Evolutionary conservation across 139 green algal species (phyloP).

Genomic region (Pycnococcus provasolii): DNA sequence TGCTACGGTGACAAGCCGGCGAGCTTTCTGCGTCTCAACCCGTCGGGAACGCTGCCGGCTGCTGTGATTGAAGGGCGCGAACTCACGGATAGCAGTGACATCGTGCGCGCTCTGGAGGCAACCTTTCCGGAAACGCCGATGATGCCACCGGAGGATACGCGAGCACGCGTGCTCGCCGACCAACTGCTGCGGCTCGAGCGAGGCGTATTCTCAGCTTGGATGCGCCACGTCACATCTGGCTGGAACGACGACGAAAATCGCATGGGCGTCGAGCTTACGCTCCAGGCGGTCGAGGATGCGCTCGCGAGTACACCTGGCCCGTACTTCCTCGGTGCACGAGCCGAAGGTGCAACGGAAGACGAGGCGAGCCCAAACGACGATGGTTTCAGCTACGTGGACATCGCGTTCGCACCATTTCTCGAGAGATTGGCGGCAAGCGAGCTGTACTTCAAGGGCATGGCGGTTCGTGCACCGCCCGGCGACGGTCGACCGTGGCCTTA

Average conservation of each 20-base stretch:
- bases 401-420: conserved; percentile 74
- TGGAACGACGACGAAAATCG: conserved; percentile 31
- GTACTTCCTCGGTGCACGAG: conserved; percentile 68
- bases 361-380: conserved; percentile 3
- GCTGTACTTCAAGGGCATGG: conserved; percentile 86
- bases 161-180: conserved; percentile 36
- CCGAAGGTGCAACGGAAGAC: conserved; percentile 30
- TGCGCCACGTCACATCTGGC: conserved; percentile 35
- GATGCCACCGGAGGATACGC: conserved; percentile 5
- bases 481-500: conserved; percentile 24
- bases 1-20: conserved; percentile 85
- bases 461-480: conserved; percentile 37
- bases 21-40: conserved; percentile 1
- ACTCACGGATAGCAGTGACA: conserved; percentile 51
- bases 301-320: conserved; percentile 45
- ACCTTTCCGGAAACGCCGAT: conserved; percentile 43
- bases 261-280: conserved; percentile 40
- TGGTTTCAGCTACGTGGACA: conserved; percentile 26
- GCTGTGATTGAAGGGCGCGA: conserved; percentile 76
- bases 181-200: conserved; percentile 72
- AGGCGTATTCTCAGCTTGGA: conserved; percentile 35
- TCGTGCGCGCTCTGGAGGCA: conserved; percentile 32
- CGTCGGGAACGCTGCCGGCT: conserved; percentile 67
- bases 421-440: conserved; percentile 72
- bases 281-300: conserved; percentile 52